Evolutionary conservation across 2,329 filamentous ascomycete genomes (phyloP), one percentile per base, ranked within the genome.

Genomic region (Hymenoscyphus linearis): DNA sequence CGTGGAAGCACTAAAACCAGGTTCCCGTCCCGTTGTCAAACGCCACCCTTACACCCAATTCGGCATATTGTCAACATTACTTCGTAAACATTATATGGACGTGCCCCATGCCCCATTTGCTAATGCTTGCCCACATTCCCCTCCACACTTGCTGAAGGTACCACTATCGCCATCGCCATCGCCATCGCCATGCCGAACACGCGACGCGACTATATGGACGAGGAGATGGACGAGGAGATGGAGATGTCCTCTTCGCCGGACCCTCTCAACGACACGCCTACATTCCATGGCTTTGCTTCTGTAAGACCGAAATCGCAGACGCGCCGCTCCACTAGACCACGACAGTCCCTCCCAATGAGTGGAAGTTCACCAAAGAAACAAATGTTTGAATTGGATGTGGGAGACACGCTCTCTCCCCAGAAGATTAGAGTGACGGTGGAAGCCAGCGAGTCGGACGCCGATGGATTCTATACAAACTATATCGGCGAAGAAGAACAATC

Each of bases 361-460:
- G 62, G 65, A 25, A 72, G 66, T 57, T 73, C 70, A 37, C 72
- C 72, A 16, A 72, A 66, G 31, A 74, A 73, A 58, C 70, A 73
- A 61, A 73, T 67, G 4, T 74, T 74, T 54, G 66, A 74, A 36
- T 60, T 74, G 55, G 70, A 74, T 59, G 69, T 74, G 13, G 72
- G 72, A 58, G 68, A 71, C 55, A 60, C 67, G n/a, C 22, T 73
- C 35, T 72, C 72, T 31, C 70, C 72, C 18, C 72, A 73, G 58
- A 74, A 72, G 61, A 69, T 74, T 55, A 59, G 66, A 50, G 72
- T 74, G 16, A 74, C 72, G 4, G 72, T 74, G 6, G 71, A 74
- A 61, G 72, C 72, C 40, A 69, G 67, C 37, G 61, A 69, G 47
- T 70, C 68, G 3, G 67, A 71, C 54, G 60, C 50, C 14, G 68